These are phyloP conservation scores for Pseudonitzschia multiseries DNA, from an alignment of 108 stramenopile species.

Conservation along the genomic window DNA sequence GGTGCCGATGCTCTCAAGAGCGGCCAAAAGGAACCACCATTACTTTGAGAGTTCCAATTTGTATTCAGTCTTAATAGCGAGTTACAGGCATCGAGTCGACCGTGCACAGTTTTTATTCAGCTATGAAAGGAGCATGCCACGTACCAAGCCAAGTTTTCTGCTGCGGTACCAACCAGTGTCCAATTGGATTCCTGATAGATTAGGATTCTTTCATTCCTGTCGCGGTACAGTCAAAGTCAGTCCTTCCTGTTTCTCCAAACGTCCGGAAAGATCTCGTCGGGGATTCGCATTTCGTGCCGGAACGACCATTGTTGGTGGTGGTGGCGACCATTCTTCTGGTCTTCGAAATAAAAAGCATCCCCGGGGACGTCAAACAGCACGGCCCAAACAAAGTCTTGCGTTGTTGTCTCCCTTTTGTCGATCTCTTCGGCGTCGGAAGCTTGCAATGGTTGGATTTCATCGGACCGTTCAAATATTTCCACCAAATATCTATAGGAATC, in stretches of 20 bases:
- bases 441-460: neutral
- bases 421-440: neutral
- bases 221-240: neutral
- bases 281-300: conserved; percentile 76
- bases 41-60: too few relatives aligned
- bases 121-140: too few relatives aligned
- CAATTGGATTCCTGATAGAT: too few relatives aligned
- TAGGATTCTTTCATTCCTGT: neutral
- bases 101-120: too few relatives aligned
- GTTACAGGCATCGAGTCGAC: too few relatives aligned
- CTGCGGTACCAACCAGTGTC: too few relatives aligned
- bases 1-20: too few relatives aligned
- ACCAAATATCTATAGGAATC: neutral
- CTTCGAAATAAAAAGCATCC: conserved; percentile 47
- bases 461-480: neutral
- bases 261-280: conserved; percentile 61
- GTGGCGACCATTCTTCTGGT: conserved; percentile 36
- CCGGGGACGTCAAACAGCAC: conserved; percentile 42
- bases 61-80: too few relatives aligned
- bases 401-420: neutral
- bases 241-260: conserved; percentile 34
- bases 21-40: too few relatives aligned
- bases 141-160: too few relatives aligned
- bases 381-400: neutral
- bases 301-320: conserved; percentile 52